Conservation (phyloP, 2,329 filamentous ascomycete species). For the Colletotrichum incanum region DNA sequence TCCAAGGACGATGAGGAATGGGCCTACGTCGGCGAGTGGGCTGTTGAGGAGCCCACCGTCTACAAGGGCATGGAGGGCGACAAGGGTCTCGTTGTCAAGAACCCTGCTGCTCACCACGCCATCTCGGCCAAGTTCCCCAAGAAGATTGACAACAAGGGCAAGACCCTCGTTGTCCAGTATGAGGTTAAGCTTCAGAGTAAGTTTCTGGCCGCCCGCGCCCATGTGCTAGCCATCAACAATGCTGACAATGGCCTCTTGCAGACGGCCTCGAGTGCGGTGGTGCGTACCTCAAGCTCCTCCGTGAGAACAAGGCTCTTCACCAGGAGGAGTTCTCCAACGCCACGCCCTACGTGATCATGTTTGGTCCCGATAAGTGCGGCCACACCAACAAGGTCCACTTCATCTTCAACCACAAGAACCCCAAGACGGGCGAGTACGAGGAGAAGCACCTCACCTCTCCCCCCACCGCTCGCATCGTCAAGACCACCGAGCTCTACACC, state of each 20-base stretch:
- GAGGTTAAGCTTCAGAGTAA: slow-evolving; percentile 99
- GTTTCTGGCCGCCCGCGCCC: slow-evolving; percentile 53
- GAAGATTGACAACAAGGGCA: slow-evolving; percentile 96
- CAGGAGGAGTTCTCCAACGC: slow-evolving; percentile 98
- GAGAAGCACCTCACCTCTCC: slow-evolving; percentile 96
- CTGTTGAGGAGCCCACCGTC: slow-evolving; percentile 92
- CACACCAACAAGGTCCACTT: slow-evolving; percentile 98
- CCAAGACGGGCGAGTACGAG: slow-evolving; percentile 99
- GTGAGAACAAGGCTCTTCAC: slow-evolving; percentile 97
- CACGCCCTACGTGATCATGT: slow-evolving; percentile 99
- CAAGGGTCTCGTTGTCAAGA: slow-evolving; percentile 98
- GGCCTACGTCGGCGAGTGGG: slow-evolving; percentile 97
- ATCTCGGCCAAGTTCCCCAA: slow-evolving; percentile 99
- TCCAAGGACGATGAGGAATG: slow-evolving; percentile 90
- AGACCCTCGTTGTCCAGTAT: slow-evolving; percentile 97
- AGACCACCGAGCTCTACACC: slow-evolving; percentile 95
- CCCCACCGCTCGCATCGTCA: slow-evolving; percentile 89
- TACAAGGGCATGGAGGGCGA: slow-evolving; percentile 95
- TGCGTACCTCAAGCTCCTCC: slow-evolving; percentile 98
- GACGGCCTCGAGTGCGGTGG: slow-evolving; percentile 97
- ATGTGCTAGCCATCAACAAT: neutral
- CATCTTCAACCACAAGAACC: slow-evolving; percentile 99
- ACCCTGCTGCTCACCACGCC: slow-evolving; percentile 97
- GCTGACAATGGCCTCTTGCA: slow-evolving; percentile 54
- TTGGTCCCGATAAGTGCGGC: slow-evolving; percentile 99